A percentile compares a stretch with the other conserved stretches of the same genome.
phyloP scores from a whole-genome alignment of 352 stramenopile genomes.

The Elongisporangium undulatum region DNA sequence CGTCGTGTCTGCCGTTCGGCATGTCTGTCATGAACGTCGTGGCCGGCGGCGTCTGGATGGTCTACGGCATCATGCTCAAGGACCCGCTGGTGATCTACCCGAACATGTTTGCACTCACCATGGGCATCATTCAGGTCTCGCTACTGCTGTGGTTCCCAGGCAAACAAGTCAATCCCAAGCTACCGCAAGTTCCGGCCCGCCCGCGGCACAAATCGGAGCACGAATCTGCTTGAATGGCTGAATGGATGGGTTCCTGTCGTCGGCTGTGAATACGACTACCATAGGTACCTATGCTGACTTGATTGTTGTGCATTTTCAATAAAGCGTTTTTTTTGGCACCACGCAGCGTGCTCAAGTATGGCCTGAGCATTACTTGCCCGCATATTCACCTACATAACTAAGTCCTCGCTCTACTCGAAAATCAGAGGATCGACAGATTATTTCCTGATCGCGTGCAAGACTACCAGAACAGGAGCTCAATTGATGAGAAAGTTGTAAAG shows the following conservation, averaged over 20 bases:
- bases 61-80: conserved; percentile 62
- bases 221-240: not conserved
- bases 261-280: not conserved
- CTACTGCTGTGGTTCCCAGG: conserved; percentile 53
- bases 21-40: conserved; percentile 83
- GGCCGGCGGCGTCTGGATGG: conserved; percentile 53
- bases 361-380: too few species aligned
- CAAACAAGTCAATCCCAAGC: conserved; percentile 3
- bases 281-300: not conserved
- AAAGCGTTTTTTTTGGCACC: not conserved
- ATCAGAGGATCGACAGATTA: too few species aligned
- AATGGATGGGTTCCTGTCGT: not conserved
- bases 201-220: not conserved
- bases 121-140: conserved; percentile 70
- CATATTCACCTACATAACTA: too few species aligned
- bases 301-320: not conserved
- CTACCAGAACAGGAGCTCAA: too few species aligned
- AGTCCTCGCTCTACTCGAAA: too few species aligned
- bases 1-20: conserved; percentile 61
- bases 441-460: too few species aligned
- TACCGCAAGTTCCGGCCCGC: not conserved
- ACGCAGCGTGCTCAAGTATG: not conserved
- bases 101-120: conserved; percentile 62
- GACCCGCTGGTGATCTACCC: conserved; percentile 65
- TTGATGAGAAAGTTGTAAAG: too few species aligned